Evolutionary conservation across 2,329 filamentous ascomycete species (phyloP), one percentile per base, ranked within the genome.

Genomic region (Pleoardoris graminearum): DNA sequence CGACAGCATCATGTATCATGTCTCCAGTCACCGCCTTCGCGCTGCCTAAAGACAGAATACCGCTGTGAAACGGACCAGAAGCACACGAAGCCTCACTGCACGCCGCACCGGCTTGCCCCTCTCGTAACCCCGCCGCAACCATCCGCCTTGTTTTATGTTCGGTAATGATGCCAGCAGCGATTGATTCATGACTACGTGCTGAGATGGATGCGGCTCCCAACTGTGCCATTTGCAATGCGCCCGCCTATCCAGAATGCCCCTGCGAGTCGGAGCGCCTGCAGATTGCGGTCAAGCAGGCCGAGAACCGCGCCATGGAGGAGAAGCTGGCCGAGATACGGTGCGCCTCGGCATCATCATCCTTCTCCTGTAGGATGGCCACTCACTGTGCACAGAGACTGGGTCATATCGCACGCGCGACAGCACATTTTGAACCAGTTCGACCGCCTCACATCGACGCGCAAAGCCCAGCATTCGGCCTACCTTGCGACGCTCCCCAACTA

Each of bases 401-500:
- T 78, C 6, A 71, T 79, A 35, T 67, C 69, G 30, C 74, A 79
- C 53, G 74, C 77, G 32, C 75, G 76, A 16, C 72, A 74, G 51
- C 73, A 76, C 57, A 75, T 79, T 49, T 70, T 78, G 25, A 67
- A 70, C 35, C 75, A 74, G 30, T 79, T 77, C 64, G 68, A 76
- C 43, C 65, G 70, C 11, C 67, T 77, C 43, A 73, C 69, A 12
- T 66, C 69, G 27, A 68, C 69, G 41, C 74, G 76, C 52, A 72
- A 76, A 50, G 64, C 72, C 45, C 71, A 74, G 19, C 75, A 78
- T 50, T 62, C 69, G 14, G 69, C 71, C 39, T 77, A 79, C 51
- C 72, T 79, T 14, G 65, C 71, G 36, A 75, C 75, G 1, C 67
- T 79, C 2, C 77, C 77, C 5, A 76, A 74, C 65, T 79, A 78